Conservation (phyloP, 352 stramenopile species). For the Pythium oligandrum region DNA sequence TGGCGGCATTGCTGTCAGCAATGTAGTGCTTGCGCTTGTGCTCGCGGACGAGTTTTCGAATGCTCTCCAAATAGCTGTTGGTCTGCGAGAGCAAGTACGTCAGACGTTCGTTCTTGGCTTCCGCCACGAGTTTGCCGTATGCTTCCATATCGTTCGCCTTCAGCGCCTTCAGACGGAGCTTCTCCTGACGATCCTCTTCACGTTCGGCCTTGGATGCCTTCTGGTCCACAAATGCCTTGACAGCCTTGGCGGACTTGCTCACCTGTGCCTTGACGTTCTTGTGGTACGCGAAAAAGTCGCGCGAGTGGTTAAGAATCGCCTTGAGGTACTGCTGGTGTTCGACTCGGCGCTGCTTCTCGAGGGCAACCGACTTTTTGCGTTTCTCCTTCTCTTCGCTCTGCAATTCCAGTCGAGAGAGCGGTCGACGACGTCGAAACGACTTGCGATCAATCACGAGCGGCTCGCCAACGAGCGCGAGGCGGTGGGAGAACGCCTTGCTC, state of each 20-base stretch:
- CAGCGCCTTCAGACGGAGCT: slow-evolving; percentile 84
- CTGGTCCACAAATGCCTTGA: slow-evolving; percentile 77
- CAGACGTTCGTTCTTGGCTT: slow-evolving; percentile 97
- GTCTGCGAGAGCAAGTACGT: slow-evolving; percentile 96
- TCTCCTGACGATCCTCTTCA: slow-evolving; percentile 85
- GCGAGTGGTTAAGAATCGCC: slow-evolving; percentile 75
- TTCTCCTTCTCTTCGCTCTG: slow-evolving; percentile 73
- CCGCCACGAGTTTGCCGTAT: slow-evolving; percentile 95
- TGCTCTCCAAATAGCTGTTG: slow-evolving; percentile 95
- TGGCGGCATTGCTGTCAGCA: slow-evolving; percentile 1
- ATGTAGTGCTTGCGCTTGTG: slow-evolving; percentile 83
- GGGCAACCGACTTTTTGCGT: slow-evolving; percentile 75
- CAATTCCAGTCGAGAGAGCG: slow-evolving; percentile 53
- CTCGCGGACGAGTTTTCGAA: slow-evolving; percentile 89
- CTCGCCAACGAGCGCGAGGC: slow-evolving; percentile 60
- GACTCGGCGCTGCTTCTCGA: slow-evolving; percentile 75
- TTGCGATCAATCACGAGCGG: slow-evolving; percentile 66
- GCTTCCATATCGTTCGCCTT: slow-evolving; percentile 97
- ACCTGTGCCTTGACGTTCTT: slow-evolving; percentile 78
- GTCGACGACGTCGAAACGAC: slow-evolving; percentile 67
- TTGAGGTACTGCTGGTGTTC: slow-evolving; percentile 80
- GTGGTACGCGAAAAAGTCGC: slow-evolving; percentile 84
- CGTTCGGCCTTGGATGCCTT: slow-evolving; percentile 73
- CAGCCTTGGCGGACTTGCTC: slow-evolving; percentile 58
- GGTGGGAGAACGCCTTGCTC: slow-evolving; percentile 52